Base-by-base conservation (phyloP, 169 alveolate genomes). In the Cryptosporidium canis region DNA sequence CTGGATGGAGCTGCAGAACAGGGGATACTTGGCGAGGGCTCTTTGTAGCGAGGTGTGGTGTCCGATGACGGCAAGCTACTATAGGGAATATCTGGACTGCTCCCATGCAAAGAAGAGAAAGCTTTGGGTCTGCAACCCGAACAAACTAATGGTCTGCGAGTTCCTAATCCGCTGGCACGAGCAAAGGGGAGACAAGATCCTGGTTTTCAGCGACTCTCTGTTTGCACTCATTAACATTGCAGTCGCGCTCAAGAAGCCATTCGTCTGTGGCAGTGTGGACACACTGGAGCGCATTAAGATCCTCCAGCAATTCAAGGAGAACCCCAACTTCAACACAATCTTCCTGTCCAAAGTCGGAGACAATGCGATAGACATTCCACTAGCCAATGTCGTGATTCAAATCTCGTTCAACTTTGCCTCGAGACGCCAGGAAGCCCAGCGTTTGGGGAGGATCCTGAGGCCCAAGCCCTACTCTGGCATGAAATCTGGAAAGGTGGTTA, bases 281-380 rank as follows among this genome's bases (percentile, higher is more conserved):
- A 85, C 96, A 14, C 92, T 94, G 3, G 99, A 97, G 72, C 95
- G 99, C 90, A 95, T 95, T 67, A 91, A 93, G n/a, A 95, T 96
- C 24, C 94, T 98, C 45, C 94, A 95, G 85, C 95, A 95, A 56
- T 98, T 98, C 93, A 95, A 96, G 85, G 94, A 92, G 24, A 72
- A 82, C 29, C 83, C 93, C 55, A 93, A 94, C 58, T 92, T 95
- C 55, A 98, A 97, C 91, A 95, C 99, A 4, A 95, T 98, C 24
- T 93, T 98, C 43, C 94, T 98, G 41, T 96, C 99, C 64, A 96
- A 97, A 90, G 99, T 98, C 27, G 99, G 99, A n/a, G 99, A 98
- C 92, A 98, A 98, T 64, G 98, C 99, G 11, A 98, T 98, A 18
- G 99, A 98, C 91, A 93, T 98, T 8, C 99, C 99, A 8, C 93